Evolutionary conservation across 2,329 filamentous ascomycete genomes (phyloP).

Genomic region (Juglanconis sp.): DNA sequence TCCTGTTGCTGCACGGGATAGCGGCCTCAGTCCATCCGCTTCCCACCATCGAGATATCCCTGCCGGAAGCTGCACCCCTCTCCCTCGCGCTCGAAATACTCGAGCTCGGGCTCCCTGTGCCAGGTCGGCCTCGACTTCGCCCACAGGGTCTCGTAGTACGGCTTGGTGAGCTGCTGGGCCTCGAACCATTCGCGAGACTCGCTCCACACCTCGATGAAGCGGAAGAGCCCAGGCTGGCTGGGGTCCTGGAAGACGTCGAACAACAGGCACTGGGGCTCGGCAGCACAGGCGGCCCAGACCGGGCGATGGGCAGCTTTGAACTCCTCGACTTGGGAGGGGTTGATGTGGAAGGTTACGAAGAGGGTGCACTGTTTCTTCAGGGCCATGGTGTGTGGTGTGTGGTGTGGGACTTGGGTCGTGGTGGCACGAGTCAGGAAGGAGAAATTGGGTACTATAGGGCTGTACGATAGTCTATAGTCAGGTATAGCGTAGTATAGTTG

Average conservation of each 20-base stretch:
- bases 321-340: constrained; percentile 6
- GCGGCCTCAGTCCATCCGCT: not conserved
- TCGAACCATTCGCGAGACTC: constrained; percentile 16
- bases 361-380: constrained; percentile 10
- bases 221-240: constrained; percentile 9
- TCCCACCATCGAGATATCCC: not conserved
- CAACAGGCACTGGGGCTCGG: constrained; percentile 17
- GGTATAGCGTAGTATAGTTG: too few species aligned
- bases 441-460: too few species aligned
- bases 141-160: constrained; percentile 17
- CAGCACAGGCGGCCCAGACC: constrained; percentile 15
- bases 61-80: not conserved
- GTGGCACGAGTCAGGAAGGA: too few species aligned
- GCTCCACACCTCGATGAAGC: constrained; percentile 18
- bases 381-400: not conserved
- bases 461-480: too few species aligned
- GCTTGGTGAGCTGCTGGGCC: constrained; percentile 14
- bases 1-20: too few species aligned
- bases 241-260: constrained; percentile 19
- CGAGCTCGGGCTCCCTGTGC: constrained; percentile 10
- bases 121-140: constrained; percentile 13
- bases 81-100: constrained; percentile 13
- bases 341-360: constrained; percentile 15
- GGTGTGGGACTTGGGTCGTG: too few species aligned
- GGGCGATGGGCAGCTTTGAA: constrained; percentile 18